phyloP scores from a whole-genome alignment of 345 rosid genomes.

The Euphorbia lathyris region DNA sequence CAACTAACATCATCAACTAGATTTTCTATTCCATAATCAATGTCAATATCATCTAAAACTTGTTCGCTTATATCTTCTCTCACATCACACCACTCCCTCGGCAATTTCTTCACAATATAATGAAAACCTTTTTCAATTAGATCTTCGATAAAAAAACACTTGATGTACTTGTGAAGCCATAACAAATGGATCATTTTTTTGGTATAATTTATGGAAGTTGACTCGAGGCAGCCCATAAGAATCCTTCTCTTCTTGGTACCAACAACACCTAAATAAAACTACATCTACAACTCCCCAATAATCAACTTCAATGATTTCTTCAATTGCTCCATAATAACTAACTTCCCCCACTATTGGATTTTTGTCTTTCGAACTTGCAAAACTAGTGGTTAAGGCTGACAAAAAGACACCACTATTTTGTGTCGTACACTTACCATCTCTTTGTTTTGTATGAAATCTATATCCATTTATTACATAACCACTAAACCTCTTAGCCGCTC shows the following conservation, averaged over 20 bases:
- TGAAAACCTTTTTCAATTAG: neutral
- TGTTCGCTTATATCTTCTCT: no score
- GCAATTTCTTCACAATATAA: neutral
- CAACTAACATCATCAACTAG: no score
- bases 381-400: neutral
- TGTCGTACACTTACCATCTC: neutral
- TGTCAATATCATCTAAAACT: no score
- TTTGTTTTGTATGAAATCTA: neutral
- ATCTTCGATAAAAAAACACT: neutral
- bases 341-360: neutral
- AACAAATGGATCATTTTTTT: neutral
- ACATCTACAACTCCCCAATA: neutral
- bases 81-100: neutral
- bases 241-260: neutral
- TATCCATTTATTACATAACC: neutral
- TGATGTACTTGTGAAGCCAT: neutral
- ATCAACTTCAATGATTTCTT: neutral
- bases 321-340: neutral
- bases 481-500: neutral
- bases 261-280: neutral
- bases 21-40: no score
- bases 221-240: constrained; percentile 9
- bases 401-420: neutral
- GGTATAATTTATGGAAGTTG: neutral
- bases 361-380: neutral